Evolutionary conservation across 2,329 filamentous ascomycete species (phyloP).

Genomic region (Ophiocordyceps camponoti-floridani): DNA sequence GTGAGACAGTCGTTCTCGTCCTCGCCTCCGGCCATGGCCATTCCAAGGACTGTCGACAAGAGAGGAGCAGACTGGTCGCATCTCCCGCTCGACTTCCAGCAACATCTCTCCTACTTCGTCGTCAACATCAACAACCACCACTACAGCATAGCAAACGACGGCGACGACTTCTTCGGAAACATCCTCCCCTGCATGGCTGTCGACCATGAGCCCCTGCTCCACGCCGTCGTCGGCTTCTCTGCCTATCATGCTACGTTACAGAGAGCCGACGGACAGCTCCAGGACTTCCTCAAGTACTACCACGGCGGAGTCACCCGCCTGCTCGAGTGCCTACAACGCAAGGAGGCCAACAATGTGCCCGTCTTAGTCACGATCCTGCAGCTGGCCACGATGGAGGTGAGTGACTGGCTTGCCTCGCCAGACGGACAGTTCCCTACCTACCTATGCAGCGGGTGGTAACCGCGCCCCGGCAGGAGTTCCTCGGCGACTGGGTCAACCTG

Average conservation of each 20-base stretch:
- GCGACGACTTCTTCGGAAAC: conserved; percentile 53
- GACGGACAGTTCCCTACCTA: not conserved
- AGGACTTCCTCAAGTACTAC: conserved; percentile 77
- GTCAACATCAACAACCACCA: conserved; percentile 67
- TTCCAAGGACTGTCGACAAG: conserved; percentile 7
- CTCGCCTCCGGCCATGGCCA: conserved; percentile 13
- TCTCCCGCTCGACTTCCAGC: conserved; percentile 52
- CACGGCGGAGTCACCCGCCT: conserved; percentile 71
- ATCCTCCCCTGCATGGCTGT: conserved; percentile 57
- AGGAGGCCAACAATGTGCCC: conserved; percentile 51
- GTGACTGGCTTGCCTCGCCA: conserved; percentile 4
- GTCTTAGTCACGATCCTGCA: conserved; percentile 80
- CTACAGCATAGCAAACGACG: conserved; percentile 60
- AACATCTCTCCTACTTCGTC: conserved; percentile 62
- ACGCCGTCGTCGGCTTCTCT: conserved; percentile 74
- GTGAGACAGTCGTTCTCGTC: too few species aligned
- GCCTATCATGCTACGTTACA: conserved; percentile 69
- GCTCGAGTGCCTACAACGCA: conserved; percentile 50
- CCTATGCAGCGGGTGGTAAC: too few species aligned
- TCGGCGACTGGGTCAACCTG: conserved; percentile 90
- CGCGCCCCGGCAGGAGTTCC: conserved; percentile 48
- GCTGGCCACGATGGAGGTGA: conserved; percentile 81
- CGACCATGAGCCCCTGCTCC: conserved; percentile 60
- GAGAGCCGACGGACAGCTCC: conserved; percentile 53
- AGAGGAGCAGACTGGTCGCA: conserved; percentile 31